These are phyloP conservation scores for Pelargonium citronellum DNA, from an alignment of 441 rosid genomes.

Conservation along the genomic window DNA sequence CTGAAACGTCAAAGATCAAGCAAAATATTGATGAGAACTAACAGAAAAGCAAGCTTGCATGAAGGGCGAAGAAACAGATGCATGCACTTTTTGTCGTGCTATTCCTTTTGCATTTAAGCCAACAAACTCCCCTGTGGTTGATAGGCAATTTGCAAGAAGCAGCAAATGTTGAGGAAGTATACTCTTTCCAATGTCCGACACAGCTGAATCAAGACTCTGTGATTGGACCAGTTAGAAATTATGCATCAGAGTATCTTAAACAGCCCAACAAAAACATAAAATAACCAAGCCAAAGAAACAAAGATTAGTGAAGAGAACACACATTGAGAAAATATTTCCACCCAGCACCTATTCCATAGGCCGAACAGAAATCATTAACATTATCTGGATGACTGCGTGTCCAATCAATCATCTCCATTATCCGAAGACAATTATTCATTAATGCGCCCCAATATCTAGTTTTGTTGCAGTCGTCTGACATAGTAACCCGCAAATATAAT, in stretches of 20 bases:
- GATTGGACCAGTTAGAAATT: conserved; percentile 3
- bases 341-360: conserved; percentile 78
- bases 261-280: conserved; percentile 7
- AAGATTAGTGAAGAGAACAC: conserved; percentile 25
- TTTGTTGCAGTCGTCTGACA: conserved; percentile 44
- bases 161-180: conserved; percentile 66
- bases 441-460: conserved; percentile 59
- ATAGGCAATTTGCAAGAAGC: conserved; percentile 64
- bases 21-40: conserved; percentile 27
- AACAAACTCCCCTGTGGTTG: conserved; percentile 85
- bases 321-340: conserved; percentile 69
- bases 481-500: conserved; percentile 65
- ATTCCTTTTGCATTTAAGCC: conserved; percentile 74
- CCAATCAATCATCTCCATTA: conserved; percentile 86
- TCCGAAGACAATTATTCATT: conserved; percentile 53
- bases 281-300: not conserved
- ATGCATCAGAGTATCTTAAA: not conserved
- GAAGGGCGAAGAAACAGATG: conserved; percentile 63
- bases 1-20: not conserved
- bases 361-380: conserved; percentile 58
- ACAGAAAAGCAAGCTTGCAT: conserved; percentile 95
- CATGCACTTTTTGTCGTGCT: conserved; percentile 54
- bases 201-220: conserved; percentile 74
- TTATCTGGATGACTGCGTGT: conserved; percentile 87
- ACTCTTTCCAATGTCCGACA: conserved; percentile 75